Base-by-base conservation (phyloP, 140 eudicot species). In the Ambrosia hybrid region DNA sequence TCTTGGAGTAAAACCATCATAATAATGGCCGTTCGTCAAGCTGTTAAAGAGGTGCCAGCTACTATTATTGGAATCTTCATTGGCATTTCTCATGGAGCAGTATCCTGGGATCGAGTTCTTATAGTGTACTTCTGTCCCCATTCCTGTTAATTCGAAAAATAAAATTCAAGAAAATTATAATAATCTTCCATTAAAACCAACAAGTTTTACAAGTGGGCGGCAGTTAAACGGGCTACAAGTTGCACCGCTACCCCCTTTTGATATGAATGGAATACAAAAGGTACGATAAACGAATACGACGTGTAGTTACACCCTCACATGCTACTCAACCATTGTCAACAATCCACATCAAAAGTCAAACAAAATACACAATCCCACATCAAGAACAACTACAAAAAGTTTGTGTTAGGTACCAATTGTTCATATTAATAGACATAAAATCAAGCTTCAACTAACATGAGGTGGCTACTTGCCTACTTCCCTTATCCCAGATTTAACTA, bases 21-120 rank as follows among this genome's bases (percentile, higher is more conserved):
- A 87, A 83, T 81, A 92, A 46, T 87, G 95, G 12, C 88, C 86
- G 66, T 79, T 90, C 10, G 79, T 34, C 53, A 90, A 75, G 36
- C 79, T 10, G 41, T 83, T 84, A 77, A 78, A 84, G 4, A 76
- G 52, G 51, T 91, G 90, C 98, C 97, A 93, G 70, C 92, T 82
- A 55, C 85, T 80, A 76, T 88, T 82, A 82, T 85, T 90, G 65
- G 96, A 85, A 75, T 93, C 98, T 71, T 85, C 94, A 57, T 84
- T 93, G 67, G 78, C 88, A 83, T 93, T 96, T 85, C 90, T 87
- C 98, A 85, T 89, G 80, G 93, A 82, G 81, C 82, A 87, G 81
- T 84, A 85, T 68, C 88, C 90, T 48, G 81, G 87, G 65, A 85
- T 69, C 83, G 73, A 81, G 86, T 85, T 82, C 77, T 89, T 83